These are phyloP conservation scores for Sparassis latifolia DNA, from an alignment of 1,284 basidiomycete species.

Conservation along the genomic window DNA sequence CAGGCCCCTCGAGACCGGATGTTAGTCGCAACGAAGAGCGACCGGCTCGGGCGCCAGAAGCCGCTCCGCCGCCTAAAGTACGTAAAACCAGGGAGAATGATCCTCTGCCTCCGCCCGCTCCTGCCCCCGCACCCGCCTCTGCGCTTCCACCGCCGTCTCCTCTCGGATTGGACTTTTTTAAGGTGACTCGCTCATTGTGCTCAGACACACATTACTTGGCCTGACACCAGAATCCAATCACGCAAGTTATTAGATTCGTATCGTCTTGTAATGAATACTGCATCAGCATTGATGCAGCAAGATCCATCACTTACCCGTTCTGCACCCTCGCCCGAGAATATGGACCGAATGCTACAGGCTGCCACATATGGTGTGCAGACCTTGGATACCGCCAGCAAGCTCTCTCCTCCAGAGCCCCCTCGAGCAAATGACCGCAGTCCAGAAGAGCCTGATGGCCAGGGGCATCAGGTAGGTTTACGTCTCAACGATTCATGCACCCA, in stretches of 20 bases:
- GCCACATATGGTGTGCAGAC: constrained; percentile 48
- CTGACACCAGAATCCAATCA: neutral
- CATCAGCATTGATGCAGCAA: constrained; percentile 23
- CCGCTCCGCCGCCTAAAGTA: constrained; percentile 13
- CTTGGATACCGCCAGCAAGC: constrained; percentile 34
- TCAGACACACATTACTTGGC: neutral
- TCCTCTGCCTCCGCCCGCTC: constrained; percentile 10
- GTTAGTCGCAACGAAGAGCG: constrained; percentile 22
- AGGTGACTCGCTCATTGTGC: constrained; percentile 30
- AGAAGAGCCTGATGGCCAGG: constrained; percentile 14
- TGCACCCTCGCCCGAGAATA: constrained; percentile 27
- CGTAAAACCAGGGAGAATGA: constrained; percentile 21
- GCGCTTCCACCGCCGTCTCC: constrained; percentile 6
- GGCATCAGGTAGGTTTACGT: constrained; percentile 16
- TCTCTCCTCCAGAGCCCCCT: constrained; percentile 16
- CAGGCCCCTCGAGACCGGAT: constrained; percentile 22
- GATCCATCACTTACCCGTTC: constrained; percentile 22
- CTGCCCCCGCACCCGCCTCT: constrained; percentile 10
- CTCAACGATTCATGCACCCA: neutral
- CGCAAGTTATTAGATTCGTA: constrained; percentile 41
- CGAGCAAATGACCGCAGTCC: constrained; percentile 11
- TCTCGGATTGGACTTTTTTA: constrained; percentile 42
- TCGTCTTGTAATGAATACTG: constrained; percentile 35
- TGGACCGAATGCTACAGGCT: constrained; percentile 42
- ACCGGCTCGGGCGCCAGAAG: constrained; percentile 13